Percentiles rank a stretch among this genome's conserved stretches.
phyloP scores from a whole-genome alignment of 129 eudicot species.

The Lactuca saligna region DNA sequence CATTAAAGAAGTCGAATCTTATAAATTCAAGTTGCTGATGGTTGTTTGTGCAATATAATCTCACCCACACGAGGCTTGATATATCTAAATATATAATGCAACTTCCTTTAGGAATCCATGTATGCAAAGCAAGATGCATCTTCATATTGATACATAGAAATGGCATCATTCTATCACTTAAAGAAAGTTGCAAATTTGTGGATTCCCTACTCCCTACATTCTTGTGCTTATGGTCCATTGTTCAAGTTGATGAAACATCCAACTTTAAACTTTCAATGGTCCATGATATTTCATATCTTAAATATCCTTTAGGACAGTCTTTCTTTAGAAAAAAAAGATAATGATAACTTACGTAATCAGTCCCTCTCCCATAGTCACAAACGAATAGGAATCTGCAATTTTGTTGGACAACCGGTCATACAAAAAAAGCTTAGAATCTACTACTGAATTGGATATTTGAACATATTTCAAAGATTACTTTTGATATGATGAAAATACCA shows the following conservation, averaged over 20 bases:
- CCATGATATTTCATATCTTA: slow-evolving; percentile 22
- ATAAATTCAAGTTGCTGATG: slow-evolving; percentile 27
- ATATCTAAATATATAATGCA: slow-evolving; percentile 13
- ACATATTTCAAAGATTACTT: not conserved
- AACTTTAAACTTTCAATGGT: slow-evolving; percentile 31
- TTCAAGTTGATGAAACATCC: slow-evolving; percentile 38
- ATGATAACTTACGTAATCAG: slow-evolving; percentile 3
- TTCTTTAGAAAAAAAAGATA: slow-evolving; percentile 2
- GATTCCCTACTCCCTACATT: slow-evolving; percentile 15
- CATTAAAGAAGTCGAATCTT: slow-evolving; percentile 17
- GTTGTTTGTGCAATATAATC: slow-evolving; percentile 22
- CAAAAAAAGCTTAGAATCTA: slow-evolving; percentile 10
- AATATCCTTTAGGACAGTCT: not conserved
- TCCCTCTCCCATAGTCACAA: slow-evolving; percentile 11
- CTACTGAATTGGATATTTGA: not conserved
- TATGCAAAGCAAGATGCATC: slow-evolving; percentile 27
- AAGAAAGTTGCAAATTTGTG: slow-evolving; percentile 17
- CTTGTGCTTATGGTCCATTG: slow-evolving; percentile 40
- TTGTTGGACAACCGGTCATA: slow-evolving; percentile 29
- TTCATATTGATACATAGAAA: slow-evolving; percentile 16
- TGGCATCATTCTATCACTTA: slow-evolving; percentile 22
- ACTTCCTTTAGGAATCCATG: slow-evolving; percentile 30
- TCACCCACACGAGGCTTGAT: slow-evolving; percentile 31
- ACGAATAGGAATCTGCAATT: slow-evolving; percentile 23
- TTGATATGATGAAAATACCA: not conserved